These are phyloP conservation scores for Boletellus emodensis DNA, from an alignment of 768 basidiomycete species.

Conservation along the genomic window DNA sequence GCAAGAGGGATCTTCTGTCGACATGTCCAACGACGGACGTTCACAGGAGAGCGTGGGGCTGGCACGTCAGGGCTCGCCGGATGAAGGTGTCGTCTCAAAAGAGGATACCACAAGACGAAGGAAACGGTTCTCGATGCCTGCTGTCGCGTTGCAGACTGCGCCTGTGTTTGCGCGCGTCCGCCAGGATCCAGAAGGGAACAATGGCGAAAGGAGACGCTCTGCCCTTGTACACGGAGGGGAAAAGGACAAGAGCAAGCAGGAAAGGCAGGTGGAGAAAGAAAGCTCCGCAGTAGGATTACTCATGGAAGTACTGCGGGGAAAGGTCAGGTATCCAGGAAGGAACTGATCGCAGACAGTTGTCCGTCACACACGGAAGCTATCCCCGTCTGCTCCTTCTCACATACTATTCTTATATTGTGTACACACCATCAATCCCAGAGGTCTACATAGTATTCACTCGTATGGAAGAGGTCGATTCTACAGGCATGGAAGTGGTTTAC, in stretches of 20 bases:
- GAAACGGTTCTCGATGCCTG: conserved; percentile 74
- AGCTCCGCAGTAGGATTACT: conserved; percentile 29
- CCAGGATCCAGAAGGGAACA: conserved; percentile 15
- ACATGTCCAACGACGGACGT: neutral
- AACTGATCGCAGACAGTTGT: neutral
- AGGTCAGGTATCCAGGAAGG: conserved; percentile 20
- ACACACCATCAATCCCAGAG: neutral
- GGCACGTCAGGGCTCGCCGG: neutral
- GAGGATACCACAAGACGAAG: conserved; percentile 61
- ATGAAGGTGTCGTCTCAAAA: conserved; percentile 25
- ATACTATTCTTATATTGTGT: neutral
- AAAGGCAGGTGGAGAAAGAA: conserved; percentile 20
- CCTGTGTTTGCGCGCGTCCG: conserved; percentile 60
- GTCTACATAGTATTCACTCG: neutral
- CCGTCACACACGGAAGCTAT: neutral
- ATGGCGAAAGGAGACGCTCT: conserved; percentile 42
- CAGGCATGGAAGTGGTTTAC: neutral
- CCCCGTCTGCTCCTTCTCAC: neutral
- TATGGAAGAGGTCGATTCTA: neutral
- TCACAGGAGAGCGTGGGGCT: conserved; percentile 5
- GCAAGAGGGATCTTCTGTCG: neutral
- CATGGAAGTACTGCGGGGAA: conserved; percentile 31
- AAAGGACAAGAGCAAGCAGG: conserved; percentile 18
- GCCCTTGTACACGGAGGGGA: conserved; percentile 53
- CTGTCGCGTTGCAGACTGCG: conserved; percentile 70